Base-by-base conservation (phyloP, 768 basidiomycete genomes). In the Leccinum boreale region DNA sequence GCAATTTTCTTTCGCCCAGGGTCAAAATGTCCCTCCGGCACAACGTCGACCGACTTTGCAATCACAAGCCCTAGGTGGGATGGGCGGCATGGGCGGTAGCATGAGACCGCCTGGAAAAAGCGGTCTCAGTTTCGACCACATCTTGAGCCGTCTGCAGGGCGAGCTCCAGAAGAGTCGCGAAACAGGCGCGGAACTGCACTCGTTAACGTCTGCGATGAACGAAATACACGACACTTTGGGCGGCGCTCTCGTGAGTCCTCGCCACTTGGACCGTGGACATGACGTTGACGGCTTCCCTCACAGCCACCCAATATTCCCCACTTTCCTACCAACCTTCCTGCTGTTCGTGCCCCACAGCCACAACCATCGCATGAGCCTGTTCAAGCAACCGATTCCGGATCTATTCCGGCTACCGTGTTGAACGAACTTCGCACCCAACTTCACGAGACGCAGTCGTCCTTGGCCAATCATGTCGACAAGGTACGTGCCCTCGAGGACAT, bases 91-190 rank as follows among this genome's bases (percentile, higher is more conserved):
- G 84, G 87, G 86, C 33, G 87, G 82, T 39, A 81, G 80, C 59
- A 84, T 86, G 74, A 80, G 87, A 14, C 79, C 80, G 1, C 88
- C 89, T 1, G 88, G 90, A 17, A 93, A 92, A 74, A 88, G 87
- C 65, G 92, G 93, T 0, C 78, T 97, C 23, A 90, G 86, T 8
- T 96, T 98, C 68, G 95, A 98, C 65, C 91, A 94, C 65, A 93
- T 98, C 53, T 75, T 98, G 47, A 89, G 81, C 56, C 84, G 92
- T 35, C 77, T 98, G 3, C 95, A 98, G 70, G 86, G 87, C 61
- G 95, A 98, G 70, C 84, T 98, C n/a, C 89, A 90, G 75, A 97
- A 96, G 76, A 94, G 92, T 66, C 85, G 92, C 17, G 96, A 98
- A 68, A 97, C 95, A 0, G 92, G 92, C 14, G 79, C 86, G 1